Conservation (phyloP, 805 yeast genomes). For the Cyberlindnera mississippiensis region DNA sequence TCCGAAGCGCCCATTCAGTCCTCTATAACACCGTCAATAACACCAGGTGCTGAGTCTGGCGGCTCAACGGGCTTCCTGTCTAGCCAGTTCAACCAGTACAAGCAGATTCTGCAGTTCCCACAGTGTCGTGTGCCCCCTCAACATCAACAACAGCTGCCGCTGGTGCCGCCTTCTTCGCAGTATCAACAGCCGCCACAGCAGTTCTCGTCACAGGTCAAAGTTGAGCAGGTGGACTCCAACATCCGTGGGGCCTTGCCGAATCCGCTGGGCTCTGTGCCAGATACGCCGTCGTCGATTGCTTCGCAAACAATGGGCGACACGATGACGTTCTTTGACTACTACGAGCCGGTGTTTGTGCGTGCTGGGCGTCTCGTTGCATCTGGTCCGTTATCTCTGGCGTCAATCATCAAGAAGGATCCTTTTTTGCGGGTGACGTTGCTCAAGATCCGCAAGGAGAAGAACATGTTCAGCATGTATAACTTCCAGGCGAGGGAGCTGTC, state of each 20-base stretch:
- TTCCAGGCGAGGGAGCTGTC: constrained; percentile 3
- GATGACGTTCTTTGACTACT: constrained; percentile 30
- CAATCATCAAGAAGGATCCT: constrained; percentile 30
- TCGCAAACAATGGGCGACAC: constrained; percentile 3
- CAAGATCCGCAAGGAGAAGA: constrained; percentile 29
- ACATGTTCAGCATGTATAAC: constrained; percentile 7
- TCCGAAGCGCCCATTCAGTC: too few species aligned
- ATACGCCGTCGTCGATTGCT: constrained; percentile 4
- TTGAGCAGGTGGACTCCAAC: not conserved
- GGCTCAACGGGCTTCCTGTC: too few species aligned
- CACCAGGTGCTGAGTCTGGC: too few species aligned
- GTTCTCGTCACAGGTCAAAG: too few species aligned
- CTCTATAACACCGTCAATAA: not conserved
- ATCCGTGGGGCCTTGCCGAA: not conserved
- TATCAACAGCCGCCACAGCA: too few species aligned
- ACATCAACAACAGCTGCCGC: too few species aligned
- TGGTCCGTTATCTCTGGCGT: constrained; percentile 31
- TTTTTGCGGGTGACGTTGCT: constrained; percentile 26
- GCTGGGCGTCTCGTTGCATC: constrained; percentile 31
- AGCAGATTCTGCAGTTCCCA: not conserved
- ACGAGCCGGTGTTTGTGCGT: constrained; percentile 28
- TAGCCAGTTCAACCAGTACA: not conserved
- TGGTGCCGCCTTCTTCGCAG: too few species aligned
- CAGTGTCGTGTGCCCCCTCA: not conserved
- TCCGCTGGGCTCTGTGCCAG: not conserved